Conservation (phyloP, 345 rosid species). For the Citrus sinensis region DNA sequence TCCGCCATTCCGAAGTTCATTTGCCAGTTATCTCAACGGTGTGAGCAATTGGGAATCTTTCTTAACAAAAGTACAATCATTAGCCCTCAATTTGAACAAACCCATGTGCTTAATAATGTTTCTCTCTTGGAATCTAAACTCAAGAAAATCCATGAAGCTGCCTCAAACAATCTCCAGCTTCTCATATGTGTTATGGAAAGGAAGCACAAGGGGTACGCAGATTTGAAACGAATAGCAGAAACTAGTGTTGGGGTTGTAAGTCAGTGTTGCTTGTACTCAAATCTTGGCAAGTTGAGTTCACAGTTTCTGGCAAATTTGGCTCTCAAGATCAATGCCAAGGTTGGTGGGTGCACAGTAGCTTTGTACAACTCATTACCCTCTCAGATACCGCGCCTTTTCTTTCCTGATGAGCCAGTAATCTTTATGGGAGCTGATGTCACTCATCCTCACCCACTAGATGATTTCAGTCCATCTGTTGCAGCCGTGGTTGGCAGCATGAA, state of each 20-base stretch:
- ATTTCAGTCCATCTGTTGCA: conserved; percentile 89
- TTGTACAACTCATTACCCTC: conserved; percentile 73
- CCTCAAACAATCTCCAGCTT: conserved; percentile 70
- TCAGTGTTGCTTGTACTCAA: conserved; percentile 87
- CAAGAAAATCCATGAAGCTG: conserved; percentile 62
- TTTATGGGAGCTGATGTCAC: conserved; percentile 99
- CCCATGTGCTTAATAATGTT: conserved; percentile 74
- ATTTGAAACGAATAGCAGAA: conserved; percentile 88
- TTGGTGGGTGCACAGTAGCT: conserved; percentile 89
- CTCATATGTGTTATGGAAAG: conserved; percentile 90
- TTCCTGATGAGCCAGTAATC: conserved; percentile 72
- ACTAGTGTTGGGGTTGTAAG: conserved; percentile 81
- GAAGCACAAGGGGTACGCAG: conserved; percentile 90
- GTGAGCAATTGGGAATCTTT: conserved; percentile 84
- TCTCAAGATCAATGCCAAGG: conserved; percentile 93
- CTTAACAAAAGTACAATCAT: conserved; percentile 59
- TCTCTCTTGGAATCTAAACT: conserved; percentile 66
- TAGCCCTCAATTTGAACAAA: conserved; percentile 62
- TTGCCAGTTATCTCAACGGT: conserved; percentile 75
- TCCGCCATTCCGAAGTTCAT: conserved; percentile 72
- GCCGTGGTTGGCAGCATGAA: conserved; percentile 99
- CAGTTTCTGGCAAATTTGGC: conserved; percentile 91
- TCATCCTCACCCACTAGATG: conserved; percentile 95
- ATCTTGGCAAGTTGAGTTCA: conserved; percentile 74
- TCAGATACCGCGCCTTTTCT: conserved; percentile 77